Evolutionary conservation across 2,329 filamentous ascomycete genomes (phyloP).

Genomic region (Calcarisporium arbuscula): DNA sequence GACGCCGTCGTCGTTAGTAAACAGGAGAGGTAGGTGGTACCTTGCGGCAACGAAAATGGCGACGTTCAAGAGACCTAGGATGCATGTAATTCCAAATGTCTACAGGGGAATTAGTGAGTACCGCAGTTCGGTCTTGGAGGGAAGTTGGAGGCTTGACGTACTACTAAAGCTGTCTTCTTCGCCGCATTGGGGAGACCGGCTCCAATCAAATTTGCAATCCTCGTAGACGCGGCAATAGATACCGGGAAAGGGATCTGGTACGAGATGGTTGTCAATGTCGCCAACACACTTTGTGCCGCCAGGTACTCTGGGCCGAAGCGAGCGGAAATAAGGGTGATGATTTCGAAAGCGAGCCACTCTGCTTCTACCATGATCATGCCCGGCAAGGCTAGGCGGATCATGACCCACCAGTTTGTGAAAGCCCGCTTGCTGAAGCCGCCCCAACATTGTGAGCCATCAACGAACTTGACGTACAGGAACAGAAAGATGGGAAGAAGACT

Average conservation of each 20-base stretch:
- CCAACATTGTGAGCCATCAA: constrained; percentile 76
- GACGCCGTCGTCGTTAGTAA: constrained; percentile 68
- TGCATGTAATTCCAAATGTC: constrained; percentile 56
- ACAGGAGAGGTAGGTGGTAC: constrained; percentile 68
- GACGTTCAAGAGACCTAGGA: constrained; percentile 77
- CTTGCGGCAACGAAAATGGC: constrained; percentile 62
- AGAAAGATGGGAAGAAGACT: constrained; percentile 71
- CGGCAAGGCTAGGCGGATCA: constrained; percentile 82
- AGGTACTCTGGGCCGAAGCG: constrained; percentile 74
- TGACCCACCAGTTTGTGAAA: constrained; percentile 67
- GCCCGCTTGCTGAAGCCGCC: constrained; percentile 68
- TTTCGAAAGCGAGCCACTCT: constrained; percentile 89
- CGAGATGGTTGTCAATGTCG: constrained; percentile 70
- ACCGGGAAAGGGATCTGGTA: constrained; percentile 93
- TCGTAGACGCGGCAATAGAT: constrained; percentile 79
- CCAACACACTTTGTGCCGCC: constrained; percentile 81
- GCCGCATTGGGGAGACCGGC: constrained; percentile 76
- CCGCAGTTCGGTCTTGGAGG: too few species aligned
- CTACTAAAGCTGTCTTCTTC: constrained; percentile 72
- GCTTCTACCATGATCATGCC: constrained; percentile 92
- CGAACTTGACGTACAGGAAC: constrained; percentile 68
- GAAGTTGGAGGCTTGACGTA: constrained; percentile 25
- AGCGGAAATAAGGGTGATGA: constrained; percentile 75
- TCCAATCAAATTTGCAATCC: constrained; percentile 87
- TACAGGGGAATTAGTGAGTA: too few species aligned